Conservation (phyloP, 192 early-diverging fungal genomes). For the Gonapodya prolifera region DNA sequence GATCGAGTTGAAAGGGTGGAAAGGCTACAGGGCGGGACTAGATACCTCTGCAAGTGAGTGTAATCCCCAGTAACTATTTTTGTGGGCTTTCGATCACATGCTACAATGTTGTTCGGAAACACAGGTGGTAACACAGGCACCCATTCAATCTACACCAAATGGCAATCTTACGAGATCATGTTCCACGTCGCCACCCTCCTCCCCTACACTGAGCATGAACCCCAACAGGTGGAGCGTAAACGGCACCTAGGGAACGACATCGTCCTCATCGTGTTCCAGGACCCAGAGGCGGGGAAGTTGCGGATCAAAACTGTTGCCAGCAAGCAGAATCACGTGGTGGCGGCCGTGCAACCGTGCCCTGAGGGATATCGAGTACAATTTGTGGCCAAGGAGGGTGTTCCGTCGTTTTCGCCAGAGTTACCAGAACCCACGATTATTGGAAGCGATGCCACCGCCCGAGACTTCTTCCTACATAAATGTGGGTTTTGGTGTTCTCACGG, state of each 20-base stretch:
- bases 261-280: conserved; percentile 41
- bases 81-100: not conserved
- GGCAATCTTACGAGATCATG: conserved; percentile 63
- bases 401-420: conserved; percentile 42
- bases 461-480: conserved; percentile 53
- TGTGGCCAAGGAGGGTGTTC: conserved; percentile 40
- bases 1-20: conserved; percentile 59
- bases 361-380: conserved; percentile 26
- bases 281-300: conserved; percentile 33
- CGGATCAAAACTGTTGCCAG: conserved; percentile 21
- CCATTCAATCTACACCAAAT: conserved; percentile 55
- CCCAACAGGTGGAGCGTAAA: conserved; percentile 47
- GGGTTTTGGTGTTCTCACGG: not conserved
- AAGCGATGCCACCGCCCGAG: conserved; percentile 41
- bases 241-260: conserved; percentile 66
- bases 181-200: conserved; percentile 66
- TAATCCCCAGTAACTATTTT: not conserved
- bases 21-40: conserved; percentile 61
- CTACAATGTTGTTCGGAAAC: too few relatives aligned
- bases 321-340: conserved; percentile 44
- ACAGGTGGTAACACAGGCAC: conserved; percentile 57
- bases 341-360: conserved; percentile 31
- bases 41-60: conserved; percentile 48
- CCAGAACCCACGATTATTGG: conserved; percentile 40
- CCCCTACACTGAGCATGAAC: conserved; percentile 43